phyloP scores from a whole-genome alignment of 257 asterid species.

The Solanum dulcamara region DNA sequence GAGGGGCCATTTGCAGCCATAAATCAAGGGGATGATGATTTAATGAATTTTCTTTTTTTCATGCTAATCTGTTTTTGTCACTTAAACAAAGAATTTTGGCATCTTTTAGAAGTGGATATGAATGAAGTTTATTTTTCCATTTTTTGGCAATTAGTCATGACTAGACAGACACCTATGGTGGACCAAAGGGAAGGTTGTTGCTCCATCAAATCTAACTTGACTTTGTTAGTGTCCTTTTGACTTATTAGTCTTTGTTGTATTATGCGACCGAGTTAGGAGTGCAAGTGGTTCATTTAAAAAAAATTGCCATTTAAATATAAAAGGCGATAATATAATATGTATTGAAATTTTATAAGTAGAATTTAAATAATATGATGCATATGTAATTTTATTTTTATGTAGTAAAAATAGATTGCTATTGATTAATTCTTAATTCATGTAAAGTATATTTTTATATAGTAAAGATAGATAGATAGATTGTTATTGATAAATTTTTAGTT shows the following conservation, averaged over 20 bases:
- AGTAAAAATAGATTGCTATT: no score
- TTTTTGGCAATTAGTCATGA: not conserved
- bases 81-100: not conserved
- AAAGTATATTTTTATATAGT: no score
- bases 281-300: no score
- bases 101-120: not conserved
- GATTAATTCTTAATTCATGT: no score
- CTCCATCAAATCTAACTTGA: not conserved
- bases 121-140: not conserved
- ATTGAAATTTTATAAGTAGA: no score
- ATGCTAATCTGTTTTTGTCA: not conserved
- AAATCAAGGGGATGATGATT: conserved; percentile 4
- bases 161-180: not conserved
- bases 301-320: no score
- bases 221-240: not conserved
- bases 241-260: not conserved
- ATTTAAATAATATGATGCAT: no score
- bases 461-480: no score
- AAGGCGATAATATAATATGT: no score
- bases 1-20: conserved; percentile 61
- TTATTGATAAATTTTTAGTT: no score
- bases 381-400: no score
- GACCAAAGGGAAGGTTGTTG: not conserved
- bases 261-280: not conserved
- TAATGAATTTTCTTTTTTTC: not conserved